Evolutionary conservation across 176 grass and related monocot species (phyloP), one percentile per base, ranked within the genome.

Genomic region (Areca catechu): DNA sequence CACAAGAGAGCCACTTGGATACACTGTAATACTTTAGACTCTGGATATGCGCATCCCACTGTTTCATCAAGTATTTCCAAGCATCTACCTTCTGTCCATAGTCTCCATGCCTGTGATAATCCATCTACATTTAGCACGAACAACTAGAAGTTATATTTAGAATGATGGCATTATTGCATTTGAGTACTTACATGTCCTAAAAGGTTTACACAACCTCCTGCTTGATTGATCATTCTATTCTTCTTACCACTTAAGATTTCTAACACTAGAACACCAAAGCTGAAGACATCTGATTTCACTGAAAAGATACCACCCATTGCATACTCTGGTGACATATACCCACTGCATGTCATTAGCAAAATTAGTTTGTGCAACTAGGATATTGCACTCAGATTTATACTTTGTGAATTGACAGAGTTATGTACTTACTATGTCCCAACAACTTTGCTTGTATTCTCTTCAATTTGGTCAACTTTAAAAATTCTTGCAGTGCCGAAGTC

Each of bases 391-490:
- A 34, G 30, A 6, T 34, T 34, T 34, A 9, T 34, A 34, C 30
- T 34, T 58, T 28, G n/a, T 16, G 15, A 28, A 15, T 58, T 24
- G 15, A 4, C 16, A 24, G 5, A 0, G 5, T 9, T 24, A 28
- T 3, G 9, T 17, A 61, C 88, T 91, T 83, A 91, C 88, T 82
- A 91, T 56, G 88, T 91, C 48, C 88, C 83, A 7, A 76, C 57
- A 19, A 86, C 76, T 82, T 48, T 58, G 9, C 34, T 64, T 22
- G 88, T 86, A 21, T 81, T 10, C 22, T 75, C 69, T 9, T 4
- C 20, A n/a, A 69, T 67, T 61, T 83, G 67, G 71, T 92, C 79
- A 16, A 69, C 71, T 49, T 53, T 73, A 65, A 86, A 83, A 37
- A 86, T 50, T 50, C 76, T 68, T 63, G 83, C 88, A 27, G 86